A percentile compares a stretch with the other conserved stretches of the same genome.
phyloP scores from a whole-genome alignment of 1,139 yeast genomes.

The Sugiyamaella sp. region DNA sequence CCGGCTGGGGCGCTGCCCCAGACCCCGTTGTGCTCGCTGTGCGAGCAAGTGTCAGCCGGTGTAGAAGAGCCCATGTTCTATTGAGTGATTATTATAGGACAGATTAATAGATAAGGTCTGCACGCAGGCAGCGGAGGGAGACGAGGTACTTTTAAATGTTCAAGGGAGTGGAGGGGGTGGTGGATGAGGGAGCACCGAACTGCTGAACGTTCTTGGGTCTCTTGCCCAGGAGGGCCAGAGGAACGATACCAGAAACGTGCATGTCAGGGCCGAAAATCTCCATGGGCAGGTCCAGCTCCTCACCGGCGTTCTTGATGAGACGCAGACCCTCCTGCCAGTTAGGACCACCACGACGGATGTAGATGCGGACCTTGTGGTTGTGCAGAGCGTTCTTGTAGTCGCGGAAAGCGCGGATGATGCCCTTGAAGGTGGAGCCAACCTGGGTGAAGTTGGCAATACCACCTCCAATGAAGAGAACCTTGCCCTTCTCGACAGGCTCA shows the following conservation, averaged over 20 bases:
- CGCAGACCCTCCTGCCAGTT: conserved; percentile 54
- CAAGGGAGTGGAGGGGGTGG: conserved; percentile 41
- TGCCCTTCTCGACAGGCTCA: conserved; percentile 46
- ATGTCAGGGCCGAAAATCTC: conserved; percentile 54
- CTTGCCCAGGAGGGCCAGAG: conserved; percentile 47
- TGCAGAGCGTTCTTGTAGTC: conserved; percentile 46
- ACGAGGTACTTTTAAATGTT: conserved; percentile 29
- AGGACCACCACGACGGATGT: conserved; percentile 53
- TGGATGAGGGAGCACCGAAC: conserved; percentile 41
- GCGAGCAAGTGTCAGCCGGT: background rate
- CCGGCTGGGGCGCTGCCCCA: no score
- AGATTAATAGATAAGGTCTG: conserved; percentile 12
- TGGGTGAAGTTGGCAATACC: conserved; percentile 54
- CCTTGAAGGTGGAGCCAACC: conserved; percentile 53
- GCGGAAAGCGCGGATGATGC: conserved; percentile 52
- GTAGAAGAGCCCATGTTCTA: conserved; percentile 14
- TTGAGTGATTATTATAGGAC: conserved; percentile 10
- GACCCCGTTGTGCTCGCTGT: no score
- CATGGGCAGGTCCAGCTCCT: conserved; percentile 51
- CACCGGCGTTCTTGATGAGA: conserved; percentile 49
- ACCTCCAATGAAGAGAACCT: conserved; percentile 51
- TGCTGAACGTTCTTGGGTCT: conserved; percentile 46
- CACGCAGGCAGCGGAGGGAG: background rate
- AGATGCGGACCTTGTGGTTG: conserved; percentile 47
- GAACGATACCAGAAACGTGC: conserved; percentile 53